A percentile compares a stretch with the other conserved stretches of the same genome.
Evolutionary conservation across 2,329 filamentous ascomycete species (phyloP).

Genomic region (Leptographium radiaticola): DNA sequence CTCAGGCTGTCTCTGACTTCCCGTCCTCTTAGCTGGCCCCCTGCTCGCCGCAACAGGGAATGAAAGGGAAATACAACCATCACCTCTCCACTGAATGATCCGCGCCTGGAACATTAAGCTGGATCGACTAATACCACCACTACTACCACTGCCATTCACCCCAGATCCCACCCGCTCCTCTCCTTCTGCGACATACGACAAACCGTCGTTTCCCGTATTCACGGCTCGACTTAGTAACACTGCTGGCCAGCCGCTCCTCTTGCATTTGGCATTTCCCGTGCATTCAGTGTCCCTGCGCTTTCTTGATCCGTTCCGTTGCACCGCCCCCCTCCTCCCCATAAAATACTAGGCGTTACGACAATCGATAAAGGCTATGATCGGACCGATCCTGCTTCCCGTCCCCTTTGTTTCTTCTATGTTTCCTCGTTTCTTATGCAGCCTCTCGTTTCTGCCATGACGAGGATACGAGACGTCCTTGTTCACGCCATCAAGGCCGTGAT

Average conservation of each 20-base stretch:
- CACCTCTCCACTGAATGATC: not conserved
- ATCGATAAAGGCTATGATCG: not conserved
- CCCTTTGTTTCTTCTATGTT: not conserved
- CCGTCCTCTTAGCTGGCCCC: not conserved
- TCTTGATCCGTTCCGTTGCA: not conserved
- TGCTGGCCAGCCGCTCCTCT: not conserved
- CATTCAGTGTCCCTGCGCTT: not conserved
- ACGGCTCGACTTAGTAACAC: no score
- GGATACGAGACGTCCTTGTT: slow-evolving; percentile 39
- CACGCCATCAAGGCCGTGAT: slow-evolving; percentile 45
- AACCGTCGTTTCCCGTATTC: not conserved
- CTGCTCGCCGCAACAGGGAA: not conserved
- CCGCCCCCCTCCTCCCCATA: not conserved
- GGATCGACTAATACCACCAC: not conserved
- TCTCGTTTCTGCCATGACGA: slow-evolving; percentile 44
- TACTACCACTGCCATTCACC: not conserved
- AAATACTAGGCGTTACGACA: no score
- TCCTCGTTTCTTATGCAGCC: slow-evolving; percentile 28
- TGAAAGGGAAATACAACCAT: not conserved
- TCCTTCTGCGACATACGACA: not conserved
- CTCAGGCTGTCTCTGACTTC: no score
- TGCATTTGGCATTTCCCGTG: not conserved
- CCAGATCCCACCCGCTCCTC: not conserved
- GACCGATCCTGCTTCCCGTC: not conserved
- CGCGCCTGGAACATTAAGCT: not conserved